phyloP scores from a whole-genome alignment of 1,284 basidiomycete genomes.

The Malassezia pachydermatis region DNA sequence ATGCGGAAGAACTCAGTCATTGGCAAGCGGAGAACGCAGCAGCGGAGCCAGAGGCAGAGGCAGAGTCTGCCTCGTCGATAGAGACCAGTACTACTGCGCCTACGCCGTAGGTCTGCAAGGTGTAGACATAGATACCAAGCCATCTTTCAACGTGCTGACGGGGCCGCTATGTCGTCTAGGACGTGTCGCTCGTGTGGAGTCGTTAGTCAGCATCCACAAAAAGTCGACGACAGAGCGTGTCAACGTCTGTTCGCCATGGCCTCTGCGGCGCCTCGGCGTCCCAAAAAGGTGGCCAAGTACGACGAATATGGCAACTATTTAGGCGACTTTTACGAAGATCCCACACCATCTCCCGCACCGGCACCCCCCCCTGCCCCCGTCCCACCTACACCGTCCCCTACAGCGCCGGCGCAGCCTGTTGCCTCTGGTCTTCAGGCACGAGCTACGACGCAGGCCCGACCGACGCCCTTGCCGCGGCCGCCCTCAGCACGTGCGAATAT shows the following conservation, averaged over 20 bases:
- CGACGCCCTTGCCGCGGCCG: neutral
- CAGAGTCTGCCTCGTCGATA: neutral
- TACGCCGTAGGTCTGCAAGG: no score
- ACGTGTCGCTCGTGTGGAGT: no score
- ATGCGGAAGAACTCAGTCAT: constrained; percentile 8
- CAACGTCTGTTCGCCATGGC: no score
- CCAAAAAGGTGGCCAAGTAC: constrained; percentile 15
- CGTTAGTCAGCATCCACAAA: no score
- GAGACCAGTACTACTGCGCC: neutral
- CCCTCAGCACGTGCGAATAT: neutral
- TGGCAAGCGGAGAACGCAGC: neutral
- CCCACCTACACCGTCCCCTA: no score
- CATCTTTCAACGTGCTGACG: no score
- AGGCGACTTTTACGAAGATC: constrained; percentile 12
- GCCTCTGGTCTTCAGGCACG: neutral
- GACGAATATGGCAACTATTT: constrained; percentile 19
- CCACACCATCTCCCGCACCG: no score
- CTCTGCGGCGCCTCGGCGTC: neutral
- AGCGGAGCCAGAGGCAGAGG: neutral
- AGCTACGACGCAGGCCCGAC: neutral
- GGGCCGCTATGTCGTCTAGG: no score
- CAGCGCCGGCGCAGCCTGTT: neutral
- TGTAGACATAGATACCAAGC: neutral
- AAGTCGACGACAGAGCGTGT: no score
- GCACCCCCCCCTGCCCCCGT: no score